Base-by-base conservation (phyloP, 2,329 filamentous ascomycete species). In the Ceratocystis colombiana region DNA sequence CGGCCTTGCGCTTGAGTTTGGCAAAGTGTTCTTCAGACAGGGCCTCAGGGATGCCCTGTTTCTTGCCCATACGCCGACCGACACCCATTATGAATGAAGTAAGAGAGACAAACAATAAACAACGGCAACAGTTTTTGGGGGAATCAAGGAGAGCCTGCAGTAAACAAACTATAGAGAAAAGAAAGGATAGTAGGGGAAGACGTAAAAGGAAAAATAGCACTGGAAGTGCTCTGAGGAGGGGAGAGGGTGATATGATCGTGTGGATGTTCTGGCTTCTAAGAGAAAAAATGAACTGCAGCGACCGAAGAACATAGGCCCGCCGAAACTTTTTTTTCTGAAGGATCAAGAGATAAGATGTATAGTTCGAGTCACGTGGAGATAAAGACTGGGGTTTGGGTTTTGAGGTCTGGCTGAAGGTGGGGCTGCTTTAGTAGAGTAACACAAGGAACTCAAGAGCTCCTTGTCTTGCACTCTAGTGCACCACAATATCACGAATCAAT, bases 21-120 rank as follows among this genome's bases (percentile, higher is more conserved):
- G 86, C 86, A 72, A 88, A 86, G 73, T 88, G 84, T 70, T 85
- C 84, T 74, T 96, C 90, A 70, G 94, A 90, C 70, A 96, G 82
- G 70, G 88, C 82, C 73, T 88, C 84, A 65, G 94, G 94, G 70
- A 88, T 82, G 66, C 91, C 93, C 83, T 97, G 94, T 79, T 96
- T 96, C 76, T 90, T 94, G 76, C 92, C 89, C 87, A 96, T 95
- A 72, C 92, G 90, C 75, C 91, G 88, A 75, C 91, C 89, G 69
- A 86, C 84, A 80, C 90, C 92, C 92, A 96, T 96, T 73, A 75
- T 85, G 74, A 74, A 70, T 67, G 69, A 37, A 53, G 50, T 59
- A n/a, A 48, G 22, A 33, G 59, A 62, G 8, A 63, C 22, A 41
- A 41, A 53, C 30, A 55, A 61, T 12, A 59, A 44, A 46, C 22